These are phyloP conservation scores for Penicillium paneum DNA, from an alignment of 2,329 filamentous ascomycete species.

Conservation along the genomic window DNA sequence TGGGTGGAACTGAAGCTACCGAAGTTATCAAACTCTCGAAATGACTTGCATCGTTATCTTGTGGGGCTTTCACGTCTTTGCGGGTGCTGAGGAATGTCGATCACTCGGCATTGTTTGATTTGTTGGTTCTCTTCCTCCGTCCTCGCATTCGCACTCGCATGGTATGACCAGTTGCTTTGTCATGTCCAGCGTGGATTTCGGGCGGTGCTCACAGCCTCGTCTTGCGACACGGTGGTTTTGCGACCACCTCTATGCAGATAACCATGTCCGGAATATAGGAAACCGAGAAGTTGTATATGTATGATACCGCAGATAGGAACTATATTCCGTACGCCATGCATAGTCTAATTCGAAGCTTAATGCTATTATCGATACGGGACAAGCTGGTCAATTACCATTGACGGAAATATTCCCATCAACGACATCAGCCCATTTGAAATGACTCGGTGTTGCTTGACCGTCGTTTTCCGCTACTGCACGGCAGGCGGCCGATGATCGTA, in stretches of 20 bases:
- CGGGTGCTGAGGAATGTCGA: background rate
- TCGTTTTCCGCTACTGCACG: background rate
- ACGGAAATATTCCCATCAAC: background rate
- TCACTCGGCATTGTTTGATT: background rate
- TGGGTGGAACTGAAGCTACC: background rate
- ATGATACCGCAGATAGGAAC: background rate
- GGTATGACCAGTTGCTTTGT: background rate
- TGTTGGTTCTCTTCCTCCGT: background rate
- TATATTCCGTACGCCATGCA: background rate
- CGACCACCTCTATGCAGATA: background rate
- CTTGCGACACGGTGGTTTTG: background rate
- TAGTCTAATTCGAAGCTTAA: background rate
- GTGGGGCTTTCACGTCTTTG: background rate
- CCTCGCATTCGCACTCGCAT: background rate
- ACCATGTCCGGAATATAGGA: background rate
- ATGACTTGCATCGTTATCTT: background rate
- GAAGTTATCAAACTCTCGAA: background rate
- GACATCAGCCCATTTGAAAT: background rate
- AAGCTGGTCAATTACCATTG: background rate
- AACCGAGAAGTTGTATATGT: background rate
- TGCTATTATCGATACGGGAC: background rate
- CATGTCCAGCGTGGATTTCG: too few relatives aligned
- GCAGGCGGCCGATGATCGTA: slow-evolving; percentile 2
- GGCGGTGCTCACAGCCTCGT: too few relatives aligned
- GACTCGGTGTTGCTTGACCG: background rate